Base-by-base conservation (phyloP, 2,329 filamentous ascomycete genomes). In the Sporothrix variecibatus region DNA sequence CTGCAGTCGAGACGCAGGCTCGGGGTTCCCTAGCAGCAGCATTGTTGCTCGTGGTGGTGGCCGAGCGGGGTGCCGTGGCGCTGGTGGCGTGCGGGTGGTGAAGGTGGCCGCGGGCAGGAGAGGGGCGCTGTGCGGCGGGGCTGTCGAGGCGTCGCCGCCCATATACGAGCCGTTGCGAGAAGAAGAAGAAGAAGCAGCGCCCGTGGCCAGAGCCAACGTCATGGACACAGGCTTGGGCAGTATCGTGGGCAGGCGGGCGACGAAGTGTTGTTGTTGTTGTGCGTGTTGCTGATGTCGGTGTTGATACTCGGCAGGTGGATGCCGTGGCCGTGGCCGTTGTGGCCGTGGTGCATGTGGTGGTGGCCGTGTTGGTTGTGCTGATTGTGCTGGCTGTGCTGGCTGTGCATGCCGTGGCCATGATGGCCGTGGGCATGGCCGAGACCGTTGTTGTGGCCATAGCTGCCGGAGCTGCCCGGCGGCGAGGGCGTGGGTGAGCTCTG, bases 201-300 rank as follows among this genome's bases (percentile, higher is more conserved):
- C 67, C 0, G 67, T 51, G 17, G 9, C 46, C 2, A 82, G 81
- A 1, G 83, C 79, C 43, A 86, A 82, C n/a, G 81, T 81, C 84
- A 88, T 87, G 73, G 84, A 82, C 17, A 84, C 81, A 2, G 91
- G 91, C 84, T 92, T 93, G 74, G 91, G 91, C 23, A 93, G 86
- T 75, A 93, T 91, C 76, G 87, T 87, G 56, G 87, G 88, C 75
- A 88, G 86, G 72, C 85, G 87, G 86, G 86, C 72, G 86, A 86
- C 76, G 81, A 80, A 74, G 79, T 80, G 74, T 82, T 83, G 46
- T 80, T 80, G 74, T 82, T 83, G 46, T 80, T 79, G 77, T 82
- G 83, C 79, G 83, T 79, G 28, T 62, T 31, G 69, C 43, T 49
- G 8, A 68, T 74, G 73, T 51, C 71, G 40, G 28, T 77, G 77